A percentile compares a stretch with the other conserved stretches of the same genome.
Evolutionary conservation across 768 basidiomycete species (phyloP).

Genomic region (Lactarius deliciosus): DNA sequence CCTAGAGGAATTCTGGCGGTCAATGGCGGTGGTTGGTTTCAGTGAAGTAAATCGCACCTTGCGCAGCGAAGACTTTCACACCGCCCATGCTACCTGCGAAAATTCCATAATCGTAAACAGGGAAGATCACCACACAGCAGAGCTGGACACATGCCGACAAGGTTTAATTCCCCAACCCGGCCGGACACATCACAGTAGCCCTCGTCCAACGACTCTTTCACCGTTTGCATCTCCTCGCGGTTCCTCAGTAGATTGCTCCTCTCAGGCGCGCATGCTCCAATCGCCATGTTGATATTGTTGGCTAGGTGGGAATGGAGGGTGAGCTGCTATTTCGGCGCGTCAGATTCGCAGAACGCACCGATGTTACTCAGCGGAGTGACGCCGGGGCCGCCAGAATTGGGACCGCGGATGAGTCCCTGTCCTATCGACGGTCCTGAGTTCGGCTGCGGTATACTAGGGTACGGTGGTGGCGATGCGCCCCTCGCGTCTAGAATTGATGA

Average conservation of each 20-base stretch:
- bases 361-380: conserved; percentile 48
- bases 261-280: conserved; percentile 75
- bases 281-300: conserved; percentile 45
- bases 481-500: not conserved
- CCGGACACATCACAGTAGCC: conserved; percentile 83
- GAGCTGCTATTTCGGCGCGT: not conserved
- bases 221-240: conserved; percentile 62
- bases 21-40: not conserved
- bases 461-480: conserved; percentile 5
- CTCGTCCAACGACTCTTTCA: conserved; percentile 75
- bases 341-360: conserved; percentile 33
- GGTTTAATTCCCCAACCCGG: conserved; percentile 54
- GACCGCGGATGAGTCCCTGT: conserved; percentile 17
- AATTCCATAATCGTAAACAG: not conserved
- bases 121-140: not conserved
- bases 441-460: conserved; percentile 2
- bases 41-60: conserved; percentile 18
- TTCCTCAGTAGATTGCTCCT: conserved; percentile 60
- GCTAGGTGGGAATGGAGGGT: conserved; percentile 14
- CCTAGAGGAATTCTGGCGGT: conserved; percentile 42
- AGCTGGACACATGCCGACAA: conserved; percentile 49
- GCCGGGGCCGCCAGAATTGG: conserved; percentile 25
- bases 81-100: conserved; percentile 16
- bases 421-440: conserved; percentile 19
- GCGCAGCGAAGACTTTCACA: conserved; percentile 7